A percentile compares a stretch with the other conserved stretches of the same genome.
Evolutionary conservation across 176 grass and related monocot genomes (phyloP).

Genomic region (Triticum timopheevii): DNA sequence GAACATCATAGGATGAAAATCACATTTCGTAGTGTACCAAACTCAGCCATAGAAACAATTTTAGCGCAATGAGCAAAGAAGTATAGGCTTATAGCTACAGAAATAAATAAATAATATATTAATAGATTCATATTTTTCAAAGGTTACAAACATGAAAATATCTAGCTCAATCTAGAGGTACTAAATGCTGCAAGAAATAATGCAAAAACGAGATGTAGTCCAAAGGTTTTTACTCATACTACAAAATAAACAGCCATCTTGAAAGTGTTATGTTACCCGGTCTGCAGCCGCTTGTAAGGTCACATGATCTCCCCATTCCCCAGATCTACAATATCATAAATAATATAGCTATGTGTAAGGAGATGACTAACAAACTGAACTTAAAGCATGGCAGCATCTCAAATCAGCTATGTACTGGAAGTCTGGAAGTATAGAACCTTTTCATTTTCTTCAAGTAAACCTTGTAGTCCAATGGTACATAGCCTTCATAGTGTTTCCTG

Average conservation of each 20-base stretch:
- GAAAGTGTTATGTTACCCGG: constrained; percentile 61
- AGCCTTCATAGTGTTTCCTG: constrained; percentile 83
- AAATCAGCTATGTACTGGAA: constrained; percentile 42
- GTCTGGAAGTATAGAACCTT: constrained; percentile 51
- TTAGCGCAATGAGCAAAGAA: constrained; percentile 6
- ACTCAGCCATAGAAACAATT: not conserved
- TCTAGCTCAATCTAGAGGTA: not conserved
- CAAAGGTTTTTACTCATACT: constrained; percentile 33
- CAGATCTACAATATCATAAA: constrained; percentile 53
- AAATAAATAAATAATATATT: constrained; percentile 7
- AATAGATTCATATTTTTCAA: not conserved
- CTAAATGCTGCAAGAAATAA: constrained; percentile 28
- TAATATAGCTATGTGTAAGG: constrained; percentile 30
- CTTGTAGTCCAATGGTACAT: constrained; percentile 99
- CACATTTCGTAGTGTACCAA: not conserved
- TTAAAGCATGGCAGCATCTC: not conserved
- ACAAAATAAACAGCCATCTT: constrained; percentile 45
- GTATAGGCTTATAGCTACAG: not conserved
- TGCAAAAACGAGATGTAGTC: constrained; percentile 41
- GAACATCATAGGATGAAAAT: not conserved
- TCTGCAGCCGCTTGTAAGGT: constrained; percentile 96
- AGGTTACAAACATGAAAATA: not conserved
- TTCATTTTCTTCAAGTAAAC: constrained; percentile 91
- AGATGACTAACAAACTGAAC: constrained; percentile 23
- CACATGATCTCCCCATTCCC: constrained; percentile 97